These are phyloP conservation scores for Triticum turgidum DNA, from an alignment of 176 grass and related monocot genomes.

Conservation along the genomic window DNA sequence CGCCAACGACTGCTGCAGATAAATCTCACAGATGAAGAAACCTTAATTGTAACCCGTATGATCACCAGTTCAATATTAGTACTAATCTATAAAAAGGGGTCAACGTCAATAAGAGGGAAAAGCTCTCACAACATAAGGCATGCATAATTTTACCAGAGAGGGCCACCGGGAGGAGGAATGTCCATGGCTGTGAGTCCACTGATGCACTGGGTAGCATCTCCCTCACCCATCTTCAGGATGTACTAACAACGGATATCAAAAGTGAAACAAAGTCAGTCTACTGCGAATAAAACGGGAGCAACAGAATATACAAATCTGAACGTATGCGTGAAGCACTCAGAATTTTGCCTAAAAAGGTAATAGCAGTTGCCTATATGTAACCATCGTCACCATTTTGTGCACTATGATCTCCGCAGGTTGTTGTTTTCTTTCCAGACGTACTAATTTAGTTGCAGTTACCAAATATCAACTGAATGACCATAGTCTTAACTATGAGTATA, in stretches of 20 bases:
- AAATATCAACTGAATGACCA: not conserved
- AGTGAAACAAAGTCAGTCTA: not conserved
- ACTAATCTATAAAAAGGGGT: not conserved
- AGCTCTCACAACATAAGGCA: not conserved
- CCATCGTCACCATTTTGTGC: not conserved
- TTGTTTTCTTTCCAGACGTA: not conserved
- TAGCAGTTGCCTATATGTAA: not conserved
- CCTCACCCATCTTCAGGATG: conserved; percentile 65
- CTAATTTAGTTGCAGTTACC: not conserved
- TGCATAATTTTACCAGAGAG: conserved; percentile 61
- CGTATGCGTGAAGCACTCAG: not conserved
- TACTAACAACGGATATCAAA: conserved; percentile 48
- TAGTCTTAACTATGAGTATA: not conserved
- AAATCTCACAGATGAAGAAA: not conserved
- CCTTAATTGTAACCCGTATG: not conserved
- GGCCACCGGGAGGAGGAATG: conserved; percentile 72
- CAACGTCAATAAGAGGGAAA: not conserved
- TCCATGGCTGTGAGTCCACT: conserved; percentile 88
- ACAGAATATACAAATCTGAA: not conserved
- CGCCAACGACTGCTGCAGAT: not conserved
- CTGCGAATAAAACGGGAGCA: not conserved
- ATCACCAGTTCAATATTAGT: not conserved
- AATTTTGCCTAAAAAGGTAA: not conserved
- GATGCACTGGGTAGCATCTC: conserved; percentile 60
- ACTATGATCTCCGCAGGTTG: not conserved